These are phyloP conservation scores for Coprinopsis sp. DNA, from an alignment of 768 basidiomycete species.

Conservation along the genomic window DNA sequence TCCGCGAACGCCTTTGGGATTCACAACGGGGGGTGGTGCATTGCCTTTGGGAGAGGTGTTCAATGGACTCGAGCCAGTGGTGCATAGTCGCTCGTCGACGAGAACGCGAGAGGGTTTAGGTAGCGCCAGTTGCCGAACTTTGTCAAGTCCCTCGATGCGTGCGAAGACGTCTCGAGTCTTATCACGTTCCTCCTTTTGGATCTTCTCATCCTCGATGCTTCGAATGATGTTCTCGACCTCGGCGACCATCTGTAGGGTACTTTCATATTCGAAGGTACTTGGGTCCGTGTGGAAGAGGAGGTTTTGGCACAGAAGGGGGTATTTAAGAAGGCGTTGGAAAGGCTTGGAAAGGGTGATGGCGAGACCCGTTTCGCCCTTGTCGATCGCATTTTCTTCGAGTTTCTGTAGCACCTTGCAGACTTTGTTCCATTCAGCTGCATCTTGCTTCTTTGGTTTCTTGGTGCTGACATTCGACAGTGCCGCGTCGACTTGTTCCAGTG, in stretches of 20 bases:
- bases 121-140: slow-evolving; percentile 85
- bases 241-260: slow-evolving; percentile 92
- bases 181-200: slow-evolving; percentile 92
- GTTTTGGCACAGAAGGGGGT: slow-evolving; percentile 96
- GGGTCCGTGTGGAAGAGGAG: slow-evolving; percentile 96
- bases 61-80: slow-evolving; percentile 30
- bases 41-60: slow-evolving; percentile 30
- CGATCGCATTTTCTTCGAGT: slow-evolving; percentile 74
- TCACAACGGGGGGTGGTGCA: slow-evolving; percentile 37
- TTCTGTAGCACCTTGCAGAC: slow-evolving; percentile 69
- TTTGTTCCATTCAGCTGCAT: slow-evolving; percentile 72
- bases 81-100: slow-evolving; percentile 69
- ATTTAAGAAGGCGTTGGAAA: slow-evolving; percentile 94
- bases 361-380: slow-evolving; percentile 90
- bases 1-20: slow-evolving; percentile 63
- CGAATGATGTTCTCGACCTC: slow-evolving; percentile 96
- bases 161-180: slow-evolving; percentile 94
- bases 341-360: slow-evolving; percentile 96
- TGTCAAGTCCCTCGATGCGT: slow-evolving; percentile 93
- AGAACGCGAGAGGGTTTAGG: slow-evolving; percentile 88
- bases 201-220: slow-evolving; percentile 97
- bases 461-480: slow-evolving; percentile 60
- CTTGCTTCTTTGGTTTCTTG: slow-evolving; percentile 81
- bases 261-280: slow-evolving; percentile 95
- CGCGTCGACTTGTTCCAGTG: slow-evolving; percentile 82